Conservation (phyloP, 2,329 filamentous ascomycete genomes). For the Trichophyton mentagrophytes region DNA sequence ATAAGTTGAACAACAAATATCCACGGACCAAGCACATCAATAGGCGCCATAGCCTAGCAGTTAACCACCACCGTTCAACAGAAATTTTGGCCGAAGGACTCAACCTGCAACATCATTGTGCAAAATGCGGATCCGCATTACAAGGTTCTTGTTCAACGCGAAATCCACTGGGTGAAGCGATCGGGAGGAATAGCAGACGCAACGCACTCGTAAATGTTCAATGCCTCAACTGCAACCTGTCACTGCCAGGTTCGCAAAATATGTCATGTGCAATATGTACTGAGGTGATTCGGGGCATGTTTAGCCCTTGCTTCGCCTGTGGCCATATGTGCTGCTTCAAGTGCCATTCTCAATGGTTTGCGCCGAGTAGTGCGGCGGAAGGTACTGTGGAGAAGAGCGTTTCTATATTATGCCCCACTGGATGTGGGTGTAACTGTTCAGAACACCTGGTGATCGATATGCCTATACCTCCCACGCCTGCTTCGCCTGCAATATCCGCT, state of each 20-base stretch:
- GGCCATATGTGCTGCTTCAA: slow-evolving; percentile 36
- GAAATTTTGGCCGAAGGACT: slow-evolving; percentile 20
- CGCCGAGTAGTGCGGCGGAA: slow-evolving; percentile 11
- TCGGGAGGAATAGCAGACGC: slow-evolving; percentile 16
- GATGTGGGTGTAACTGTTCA: slow-evolving; percentile 37
- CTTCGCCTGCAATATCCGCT: slow-evolving; percentile 11
- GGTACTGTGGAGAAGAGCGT: slow-evolving; percentile 3
- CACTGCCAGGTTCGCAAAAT: slow-evolving; percentile 22
- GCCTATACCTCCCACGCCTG: slow-evolving; percentile 17
- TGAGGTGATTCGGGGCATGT: slow-evolving; percentile 32
- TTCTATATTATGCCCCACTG: slow-evolving; percentile 30
- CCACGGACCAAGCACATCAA: neutral
- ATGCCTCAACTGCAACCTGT: slow-evolving; percentile 28
- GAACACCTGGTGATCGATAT: slow-evolving; percentile 25
- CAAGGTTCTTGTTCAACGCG: slow-evolving; percentile 24
- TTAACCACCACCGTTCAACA: neutral
- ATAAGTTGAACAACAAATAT: neutral
- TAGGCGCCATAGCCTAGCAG: neutral
- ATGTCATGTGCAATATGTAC: slow-evolving; percentile 35
- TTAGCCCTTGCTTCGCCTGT: slow-evolving; percentile 36
- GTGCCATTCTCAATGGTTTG: slow-evolving; percentile 34
- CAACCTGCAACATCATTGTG: slow-evolving; percentile 33
- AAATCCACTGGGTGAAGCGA: slow-evolving; percentile 10
- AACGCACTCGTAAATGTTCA: slow-evolving; percentile 12
- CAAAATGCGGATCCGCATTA: slow-evolving; percentile 27